Base-by-base conservation (phyloP, 192 early-diverging fungal species). In the Thamnidium elegans region DNA sequence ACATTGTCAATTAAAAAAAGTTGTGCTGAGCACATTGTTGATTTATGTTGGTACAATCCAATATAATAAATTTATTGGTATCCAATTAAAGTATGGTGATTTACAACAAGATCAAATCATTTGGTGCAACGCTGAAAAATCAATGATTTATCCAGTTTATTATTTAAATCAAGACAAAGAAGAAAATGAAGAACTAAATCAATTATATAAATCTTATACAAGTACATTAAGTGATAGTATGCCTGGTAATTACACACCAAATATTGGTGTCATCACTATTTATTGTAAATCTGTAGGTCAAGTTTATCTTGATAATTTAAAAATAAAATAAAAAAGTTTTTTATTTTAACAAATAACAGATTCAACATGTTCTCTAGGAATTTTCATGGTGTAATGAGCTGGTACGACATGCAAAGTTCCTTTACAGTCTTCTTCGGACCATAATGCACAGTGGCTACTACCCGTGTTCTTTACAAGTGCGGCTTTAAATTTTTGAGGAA, bases 361-460 rank as follows among this genome's bases (percentile, higher is more conserved):
- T 23, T 63, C 34, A 20, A 69, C 44, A 19, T 36, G 42, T 20
- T 6, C 50, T 50, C n/a, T 30, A 1, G 67, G 67, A n/a, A 46
- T 61, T 20, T 55, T 17, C 4, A 69, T 63, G 3, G n/a, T 60
- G 46, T 69, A 69, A 56, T 63, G 67, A 13, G 67, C 55, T 19
- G 67, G 67, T 30, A 55, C 60, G n/a, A 69, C 44, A 23, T 62
- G 52, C 14, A 69, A 17, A 3, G 42, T 17, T 0, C 67, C 67
- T 54, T 62, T 39, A 39, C 67, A 69, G 13, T 69, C 17, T 13
- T 31, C 19, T 0, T 46, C 59, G 4, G 67, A 63, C 67, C 67
- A 69, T n/a, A 69, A 23, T 5, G 60, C 44, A 39, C 67, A 69
- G 32, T 61, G 56, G 3, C 17, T 34, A 4, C 31, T 51, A 4